Conservation (phyloP, 78 protist species). For the Pigoraptor vietnamica region DNA sequence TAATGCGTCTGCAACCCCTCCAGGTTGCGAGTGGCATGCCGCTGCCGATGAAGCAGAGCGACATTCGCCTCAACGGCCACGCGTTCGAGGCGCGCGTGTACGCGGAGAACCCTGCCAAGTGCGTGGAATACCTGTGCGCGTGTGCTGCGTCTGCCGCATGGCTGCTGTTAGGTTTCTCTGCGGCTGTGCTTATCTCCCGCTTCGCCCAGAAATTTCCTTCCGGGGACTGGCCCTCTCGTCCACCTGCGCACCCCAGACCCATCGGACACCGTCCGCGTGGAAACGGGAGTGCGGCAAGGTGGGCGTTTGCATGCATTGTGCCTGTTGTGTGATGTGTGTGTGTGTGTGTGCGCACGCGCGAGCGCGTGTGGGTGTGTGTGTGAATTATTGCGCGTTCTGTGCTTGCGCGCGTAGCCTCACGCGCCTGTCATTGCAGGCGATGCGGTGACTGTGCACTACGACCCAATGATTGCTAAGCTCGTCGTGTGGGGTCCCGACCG, state of each 20-base stretch:
- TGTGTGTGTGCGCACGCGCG: not conserved
- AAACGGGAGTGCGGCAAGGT: conserved; percentile 57
- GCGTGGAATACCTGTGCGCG: conserved; percentile 27
- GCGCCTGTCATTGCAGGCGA: conserved; percentile 79
- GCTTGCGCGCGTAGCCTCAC: not conserved
- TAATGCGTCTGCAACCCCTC: too few relatives aligned
- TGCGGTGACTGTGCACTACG: conserved; percentile 92
- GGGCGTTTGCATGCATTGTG: not conserved
- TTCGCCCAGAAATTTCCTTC: conserved; percentile 62
- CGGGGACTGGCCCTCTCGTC: conserved; percentile 73
- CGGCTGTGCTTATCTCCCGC: not conserved
- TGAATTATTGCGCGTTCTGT: not conserved
- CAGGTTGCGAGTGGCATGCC: conserved; percentile 67
- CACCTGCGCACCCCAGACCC: not conserved
- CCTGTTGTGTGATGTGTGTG: not conserved
- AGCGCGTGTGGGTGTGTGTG: not conserved
- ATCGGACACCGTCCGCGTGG: conserved; percentile 34
- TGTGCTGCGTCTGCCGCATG: not conserved
- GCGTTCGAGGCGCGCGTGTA: conserved; percentile 93
- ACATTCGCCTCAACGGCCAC: conserved; percentile 79
- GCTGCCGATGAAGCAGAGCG: conserved; percentile 60
- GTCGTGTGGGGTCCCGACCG: conserved; percentile 71
- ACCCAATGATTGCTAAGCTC: conserved; percentile 95
- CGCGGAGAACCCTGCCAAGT: conserved; percentile 89
- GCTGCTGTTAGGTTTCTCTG: not conserved